A percentile compares a stretch with the other conserved stretches of the same genome.
These are phyloP conservation scores for Mercurialis annua DNA, from an alignment of 345 rosid genomes.

Conservation along the genomic window DNA sequence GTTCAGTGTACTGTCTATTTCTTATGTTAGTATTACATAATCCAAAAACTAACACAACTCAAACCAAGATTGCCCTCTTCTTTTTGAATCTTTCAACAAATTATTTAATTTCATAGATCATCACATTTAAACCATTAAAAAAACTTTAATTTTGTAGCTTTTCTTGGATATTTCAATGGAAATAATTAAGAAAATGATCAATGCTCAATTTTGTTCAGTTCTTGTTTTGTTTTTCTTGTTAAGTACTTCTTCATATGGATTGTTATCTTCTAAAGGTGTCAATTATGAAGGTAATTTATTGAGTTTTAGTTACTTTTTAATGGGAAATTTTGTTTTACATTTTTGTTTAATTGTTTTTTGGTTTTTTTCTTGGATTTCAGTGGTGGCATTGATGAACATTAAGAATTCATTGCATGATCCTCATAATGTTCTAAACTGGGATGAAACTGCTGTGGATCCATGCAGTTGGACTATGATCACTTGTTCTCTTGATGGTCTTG, in stretches of 20 bases:
- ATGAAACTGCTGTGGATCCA: conserved; percentile 75
- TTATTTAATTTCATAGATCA: neutral
- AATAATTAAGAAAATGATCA: conserved; percentile 30
- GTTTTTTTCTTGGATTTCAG: conserved; percentile 38
- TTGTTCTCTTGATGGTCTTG: conserved; percentile 64
- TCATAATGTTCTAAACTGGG: conserved; percentile 67
- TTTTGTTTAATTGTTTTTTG: neutral
- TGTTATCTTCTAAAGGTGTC: conserved; percentile 75
- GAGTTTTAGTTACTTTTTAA: neutral
- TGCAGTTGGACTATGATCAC: conserved; percentile 79
- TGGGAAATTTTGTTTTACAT: neutral
- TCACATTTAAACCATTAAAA: conserved; percentile 5
- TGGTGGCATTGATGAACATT: conserved; percentile 70
- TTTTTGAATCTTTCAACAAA: conserved; percentile 19
- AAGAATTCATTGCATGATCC: conserved; percentile 54
- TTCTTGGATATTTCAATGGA: conserved; percentile 32
- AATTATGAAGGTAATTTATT: conserved; percentile 83
- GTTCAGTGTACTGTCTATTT: conserved; percentile 14
- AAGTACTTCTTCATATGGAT: conserved; percentile 41
- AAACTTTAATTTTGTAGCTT: conserved; percentile 4
- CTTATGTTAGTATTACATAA: conserved; percentile 20
- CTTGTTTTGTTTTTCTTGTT: conserved; percentile 36
- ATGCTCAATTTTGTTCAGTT: conserved; percentile 27
- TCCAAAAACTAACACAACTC: conserved; percentile 17
- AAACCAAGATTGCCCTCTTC: conserved; percentile 17